Base-by-base conservation (phyloP, 148 eudicot genomes). In the Simmondsia chinensis region DNA sequence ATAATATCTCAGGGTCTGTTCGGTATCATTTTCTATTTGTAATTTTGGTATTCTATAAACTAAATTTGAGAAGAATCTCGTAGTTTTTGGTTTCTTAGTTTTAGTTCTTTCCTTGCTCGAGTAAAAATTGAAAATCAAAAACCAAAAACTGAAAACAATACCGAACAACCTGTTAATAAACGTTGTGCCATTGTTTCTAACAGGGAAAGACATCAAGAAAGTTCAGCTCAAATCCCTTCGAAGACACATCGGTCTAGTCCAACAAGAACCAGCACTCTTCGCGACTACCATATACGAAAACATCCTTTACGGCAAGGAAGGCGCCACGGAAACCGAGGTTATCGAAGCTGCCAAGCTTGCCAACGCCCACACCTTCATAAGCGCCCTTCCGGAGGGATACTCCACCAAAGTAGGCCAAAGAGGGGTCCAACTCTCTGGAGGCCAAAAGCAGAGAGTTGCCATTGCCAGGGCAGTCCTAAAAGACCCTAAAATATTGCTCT, bases 371-470 rank as follows among this genome's bases (percentile, higher is more conserved):
- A 66, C 66, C 36, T 93, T 82, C 80, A 82, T 93, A 16, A 93
- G 99, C 20, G 50, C 73, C 39, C 99, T 93, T 46, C 96, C 99
- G 0, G 83, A 93, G 48, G 99, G 99, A 48, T 93, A 93, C 77
- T 76, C 75, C 5, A 93, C 99, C 11, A 79, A 57, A 56, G 99
- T 93, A 6, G 99, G 99, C 3, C 94, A 93, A 32, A 52, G 96
- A 68, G 99, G 99, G 22, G 77, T 93, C 3, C 94, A 93, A 43
- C 70, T 93, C n/a, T 86, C 99, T 0, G 99, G 96, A 7, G 99
- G 99, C 3, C 99, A 91, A 29, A 91, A 86, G 71, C 99, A 91
- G 61, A 68, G 99, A 47, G 95, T 91, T 4, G 99, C 99, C 44
- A 93, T 93, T 6, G 96, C 99, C 3, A 66, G 99, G 54, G 99